Conservation (phyloP, 768 basidiomycete genomes). For the Tricholoma sp. region DNA sequence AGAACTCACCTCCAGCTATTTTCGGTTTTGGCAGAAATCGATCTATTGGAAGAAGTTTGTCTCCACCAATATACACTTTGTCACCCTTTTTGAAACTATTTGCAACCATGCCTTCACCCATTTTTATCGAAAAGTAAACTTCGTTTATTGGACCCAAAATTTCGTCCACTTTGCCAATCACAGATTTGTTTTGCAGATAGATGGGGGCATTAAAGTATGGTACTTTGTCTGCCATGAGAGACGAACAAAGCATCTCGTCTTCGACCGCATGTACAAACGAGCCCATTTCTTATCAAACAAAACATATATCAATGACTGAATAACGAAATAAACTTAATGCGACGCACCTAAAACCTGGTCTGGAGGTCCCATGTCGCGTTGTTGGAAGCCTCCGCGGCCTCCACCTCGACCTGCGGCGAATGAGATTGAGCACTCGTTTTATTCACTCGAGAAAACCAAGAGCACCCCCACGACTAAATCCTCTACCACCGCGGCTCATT, state of each 20-base stretch:
- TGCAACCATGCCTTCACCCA: slow-evolving; percentile 94
- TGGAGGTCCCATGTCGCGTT: slow-evolving; percentile 73
- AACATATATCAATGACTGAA: slow-evolving; percentile 6
- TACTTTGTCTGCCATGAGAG: slow-evolving; percentile 81
- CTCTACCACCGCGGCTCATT: slow-evolving; percentile 56
- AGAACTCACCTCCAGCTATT: slow-evolving; percentile 52
- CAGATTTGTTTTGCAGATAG: slow-evolving; percentile 93
- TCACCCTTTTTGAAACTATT: slow-evolving; percentile 96
- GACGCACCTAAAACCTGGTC: slow-evolving; percentile 67
- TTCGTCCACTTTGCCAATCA: slow-evolving; percentile 97
- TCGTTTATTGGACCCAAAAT: slow-evolving; percentile 99
- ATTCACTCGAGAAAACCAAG: slow-evolving; percentile 6
- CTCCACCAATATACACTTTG: slow-evolving; percentile 96
- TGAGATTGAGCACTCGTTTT: slow-evolving; percentile 12
- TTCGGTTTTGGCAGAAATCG: slow-evolving; percentile 97
- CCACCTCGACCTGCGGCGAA: slow-evolving; percentile 47
- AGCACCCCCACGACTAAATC: slow-evolving; percentile 53
- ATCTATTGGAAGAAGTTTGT: slow-evolving; percentile 95
- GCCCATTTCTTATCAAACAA: slow-evolving; percentile 69
- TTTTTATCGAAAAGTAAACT: slow-evolving; percentile 97
- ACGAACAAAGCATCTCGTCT: slow-evolving; percentile 95
- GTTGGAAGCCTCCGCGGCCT: slow-evolving; percentile 67
- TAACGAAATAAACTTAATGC: background rate
- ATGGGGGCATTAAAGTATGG: slow-evolving; percentile 99
- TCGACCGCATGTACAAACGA: slow-evolving; percentile 93